A percentile compares a stretch with the other conserved stretches of the same genome.
Conservation (phyloP, 495 filamentous ascomycete species). For the Rusavskia elegans region DNA sequence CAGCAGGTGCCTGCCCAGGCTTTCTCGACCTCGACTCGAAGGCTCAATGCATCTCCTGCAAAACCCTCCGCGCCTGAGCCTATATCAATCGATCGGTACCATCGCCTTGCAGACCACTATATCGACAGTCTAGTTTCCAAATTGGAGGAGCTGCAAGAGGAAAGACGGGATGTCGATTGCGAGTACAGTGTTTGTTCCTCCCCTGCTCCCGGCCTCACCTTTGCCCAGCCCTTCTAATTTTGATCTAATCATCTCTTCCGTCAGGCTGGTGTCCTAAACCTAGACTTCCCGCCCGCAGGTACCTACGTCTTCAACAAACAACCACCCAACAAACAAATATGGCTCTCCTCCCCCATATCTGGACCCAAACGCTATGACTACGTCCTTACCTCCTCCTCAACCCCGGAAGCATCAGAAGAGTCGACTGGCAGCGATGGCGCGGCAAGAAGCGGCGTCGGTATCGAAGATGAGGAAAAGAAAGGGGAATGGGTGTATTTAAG, state of each 20-base stretch:
- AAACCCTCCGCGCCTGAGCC: neutral
- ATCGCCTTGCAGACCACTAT: conserved; percentile 33
- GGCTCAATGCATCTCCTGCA: neutral
- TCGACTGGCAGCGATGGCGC: conserved; percentile 53
- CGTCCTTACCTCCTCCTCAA: conserved; percentile 35
- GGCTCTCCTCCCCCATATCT: conserved; percentile 83
- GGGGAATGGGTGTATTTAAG: conserved; percentile 77
- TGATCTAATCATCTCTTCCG: neutral
- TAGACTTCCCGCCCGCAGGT: conserved; percentile 48
- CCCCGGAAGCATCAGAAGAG: conserved; percentile 46
- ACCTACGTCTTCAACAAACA: conserved; percentile 95
- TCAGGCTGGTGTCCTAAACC: conserved; percentile 71
- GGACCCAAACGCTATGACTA: conserved; percentile 90
- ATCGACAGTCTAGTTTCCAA: conserved; percentile 29
- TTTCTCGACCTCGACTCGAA: neutral
- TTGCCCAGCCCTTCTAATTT: neutral
- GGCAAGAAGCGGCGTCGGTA: conserved; percentile 53
- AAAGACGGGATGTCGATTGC: conserved; percentile 32
- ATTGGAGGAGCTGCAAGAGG: conserved; percentile 30
- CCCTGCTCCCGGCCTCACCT: conserved; percentile 1
- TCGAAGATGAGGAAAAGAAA: conserved; percentile 45
- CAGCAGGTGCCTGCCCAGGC: neutral
- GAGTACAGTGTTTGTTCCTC: conserved; percentile 36
- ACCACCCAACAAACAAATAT: conserved; percentile 92
- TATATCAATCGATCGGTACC: conserved; percentile 19